These are phyloP conservation scores for Metschnikowia bowlesiae DNA, from an alignment of 805 yeast species.

Conservation along the genomic window DNA sequence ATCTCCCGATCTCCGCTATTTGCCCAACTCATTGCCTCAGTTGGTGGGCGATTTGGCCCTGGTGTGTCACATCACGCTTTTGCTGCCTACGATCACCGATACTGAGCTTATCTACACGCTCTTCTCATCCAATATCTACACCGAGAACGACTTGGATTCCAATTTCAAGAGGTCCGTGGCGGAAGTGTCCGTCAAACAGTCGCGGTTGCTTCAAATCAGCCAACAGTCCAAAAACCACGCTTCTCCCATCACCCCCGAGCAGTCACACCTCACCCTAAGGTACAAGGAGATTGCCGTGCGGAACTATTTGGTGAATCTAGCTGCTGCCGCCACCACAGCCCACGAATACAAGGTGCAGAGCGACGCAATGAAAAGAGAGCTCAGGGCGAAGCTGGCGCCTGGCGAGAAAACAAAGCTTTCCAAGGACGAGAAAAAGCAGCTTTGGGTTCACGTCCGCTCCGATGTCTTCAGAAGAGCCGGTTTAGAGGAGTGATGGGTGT, in stretches of 20 bases:
- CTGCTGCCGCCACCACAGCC: conserved; percentile 53
- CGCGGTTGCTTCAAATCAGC: conserved; percentile 38
- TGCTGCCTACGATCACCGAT: conserved; percentile 37
- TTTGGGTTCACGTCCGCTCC: conserved; percentile 50
- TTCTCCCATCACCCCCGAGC: conserved; percentile 31
- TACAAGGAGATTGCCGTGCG: conserved; percentile 45
- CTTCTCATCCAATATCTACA: conserved; percentile 41
- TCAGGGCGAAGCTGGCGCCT: conserved; percentile 11
- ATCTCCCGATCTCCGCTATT: conserved; percentile 33
- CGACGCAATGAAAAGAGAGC: conserved; percentile 28
- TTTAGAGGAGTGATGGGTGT: conserved; percentile 22
- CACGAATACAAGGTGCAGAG: conserved; percentile 28
- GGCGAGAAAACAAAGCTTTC: conserved; percentile 30
- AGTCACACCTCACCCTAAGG: conserved; percentile 29
- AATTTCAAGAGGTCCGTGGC: conserved; percentile 46
- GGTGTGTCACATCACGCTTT: conserved; percentile 35
- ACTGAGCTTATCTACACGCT: conserved; percentile 40
- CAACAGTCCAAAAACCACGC: conserved; percentile 17
- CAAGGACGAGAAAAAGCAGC: conserved; percentile 37
- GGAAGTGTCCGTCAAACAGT: conserved; percentile 45
- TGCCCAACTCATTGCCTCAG: conserved; percentile 32
- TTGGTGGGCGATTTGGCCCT: conserved; percentile 41
- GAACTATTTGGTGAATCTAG: conserved; percentile 48
- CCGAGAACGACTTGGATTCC: conserved; percentile 44
- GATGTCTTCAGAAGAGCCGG: conserved; percentile 49